A percentile compares a stretch with the other conserved stretches of the same genome.
phyloP scores from a whole-genome alignment of 2,329 filamentous ascomycete species.

The Tolypocladium ovalisporum region DNA sequence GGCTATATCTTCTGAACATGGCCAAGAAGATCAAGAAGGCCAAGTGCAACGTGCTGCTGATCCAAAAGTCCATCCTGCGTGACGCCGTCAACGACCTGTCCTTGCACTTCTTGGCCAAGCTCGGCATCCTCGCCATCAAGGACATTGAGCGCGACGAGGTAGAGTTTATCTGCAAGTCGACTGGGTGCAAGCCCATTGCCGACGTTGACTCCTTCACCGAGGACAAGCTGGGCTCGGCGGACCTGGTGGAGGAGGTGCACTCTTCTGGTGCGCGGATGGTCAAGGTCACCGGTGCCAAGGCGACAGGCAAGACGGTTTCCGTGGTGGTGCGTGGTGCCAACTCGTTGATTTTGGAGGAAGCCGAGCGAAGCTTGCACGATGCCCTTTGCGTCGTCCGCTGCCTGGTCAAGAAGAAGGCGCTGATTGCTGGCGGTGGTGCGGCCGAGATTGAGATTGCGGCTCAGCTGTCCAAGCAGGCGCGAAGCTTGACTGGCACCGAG shows the following conservation, averaged over 20 bases:
- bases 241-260: slow-evolving; percentile 87
- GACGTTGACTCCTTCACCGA: slow-evolving; percentile 98
- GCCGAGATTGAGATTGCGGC: slow-evolving; percentile 95
- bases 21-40: slow-evolving; percentile 99
- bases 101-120: slow-evolving; percentile 92
- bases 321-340: slow-evolving; percentile 94
- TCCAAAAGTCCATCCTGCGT: slow-evolving; percentile 95
- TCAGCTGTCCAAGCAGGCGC: slow-evolving; percentile 69
- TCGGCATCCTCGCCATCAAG: slow-evolving; percentile 92
- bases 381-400: slow-evolving; percentile 96
- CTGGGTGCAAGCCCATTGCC: slow-evolving; percentile 96
- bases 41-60: slow-evolving; percentile 96
- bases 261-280: slow-evolving; percentile 83
- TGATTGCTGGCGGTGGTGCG: slow-evolving; percentile 92
- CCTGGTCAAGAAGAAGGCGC: slow-evolving; percentile 98
- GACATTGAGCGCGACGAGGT: slow-evolving; percentile 98
- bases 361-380: slow-evolving; percentile 92
- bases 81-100: slow-evolving; percentile 97
- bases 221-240: slow-evolving; percentile 90
- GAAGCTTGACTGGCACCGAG: slow-evolving; percentile 80
- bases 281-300: slow-evolving; percentile 86
- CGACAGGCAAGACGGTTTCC: slow-evolving; percentile 77
- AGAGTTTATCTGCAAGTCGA: slow-evolving; percentile 98
- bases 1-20: slow-evolving; percentile 94
- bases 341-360: slow-evolving; percentile 87